These are phyloP conservation scores for Scleroderma bovista DNA, from an alignment of 768 basidiomycete species.

Conservation along the genomic window DNA sequence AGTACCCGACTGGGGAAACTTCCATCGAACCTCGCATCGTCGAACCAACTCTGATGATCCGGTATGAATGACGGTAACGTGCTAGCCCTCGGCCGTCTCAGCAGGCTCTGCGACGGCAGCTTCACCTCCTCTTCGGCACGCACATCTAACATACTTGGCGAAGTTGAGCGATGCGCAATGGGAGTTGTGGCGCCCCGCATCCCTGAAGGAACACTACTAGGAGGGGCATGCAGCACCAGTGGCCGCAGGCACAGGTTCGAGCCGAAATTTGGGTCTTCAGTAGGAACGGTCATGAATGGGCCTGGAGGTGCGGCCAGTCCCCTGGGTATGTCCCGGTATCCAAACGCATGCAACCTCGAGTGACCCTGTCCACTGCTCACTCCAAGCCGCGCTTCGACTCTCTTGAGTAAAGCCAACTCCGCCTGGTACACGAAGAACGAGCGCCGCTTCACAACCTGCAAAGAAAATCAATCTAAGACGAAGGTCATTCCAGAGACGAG, in stretches of 20 bases:
- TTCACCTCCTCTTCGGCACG: conserved; percentile 22
- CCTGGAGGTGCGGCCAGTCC: conserved; percentile 6
- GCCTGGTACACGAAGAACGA: conserved; percentile 90
- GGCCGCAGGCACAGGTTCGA: conserved; percentile 13
- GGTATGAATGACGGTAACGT: conserved; percentile 61
- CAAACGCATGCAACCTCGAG: conserved; percentile 17
- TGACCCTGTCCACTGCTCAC: conserved; percentile 15
- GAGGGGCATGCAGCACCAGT: conserved; percentile 15
- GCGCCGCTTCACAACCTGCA: conserved; percentile 56
- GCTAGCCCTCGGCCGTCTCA: conserved; percentile 58
- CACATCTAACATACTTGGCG: conserved; percentile 8
- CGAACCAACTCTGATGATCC: conserved; percentile 91
- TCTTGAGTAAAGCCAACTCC: conserved; percentile 68
- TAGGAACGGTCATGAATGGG: conserved; percentile 1
- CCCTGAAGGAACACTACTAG: conserved; percentile 11
- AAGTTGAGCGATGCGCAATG: neutral
- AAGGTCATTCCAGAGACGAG: neutral
- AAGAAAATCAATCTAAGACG: conserved; percentile 1
- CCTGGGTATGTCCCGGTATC: conserved; percentile 18
- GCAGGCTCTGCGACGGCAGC: neutral
- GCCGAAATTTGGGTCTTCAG: conserved; percentile 4
- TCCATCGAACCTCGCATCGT: conserved; percentile 88
- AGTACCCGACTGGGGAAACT: conserved; percentile 92
- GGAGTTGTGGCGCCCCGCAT: conserved; percentile 5
- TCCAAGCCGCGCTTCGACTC: conserved; percentile 54